Evolutionary conservation across 192 early-diverging fungal genomes (phyloP), one percentile per base, ranked within the genome.

Genomic region (Paraglomus brasilianum): DNA sequence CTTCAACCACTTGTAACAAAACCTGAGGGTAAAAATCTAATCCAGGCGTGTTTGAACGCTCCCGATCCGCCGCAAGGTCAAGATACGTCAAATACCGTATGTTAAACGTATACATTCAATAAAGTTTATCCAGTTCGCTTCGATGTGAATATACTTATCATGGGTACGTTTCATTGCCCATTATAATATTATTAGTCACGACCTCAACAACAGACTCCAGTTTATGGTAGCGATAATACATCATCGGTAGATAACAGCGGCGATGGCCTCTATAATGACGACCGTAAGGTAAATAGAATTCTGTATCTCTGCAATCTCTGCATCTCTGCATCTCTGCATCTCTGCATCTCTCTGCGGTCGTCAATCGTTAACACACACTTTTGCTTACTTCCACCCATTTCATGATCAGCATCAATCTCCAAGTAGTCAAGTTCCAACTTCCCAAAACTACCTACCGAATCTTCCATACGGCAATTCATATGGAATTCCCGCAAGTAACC

Each of bases 1-100:
- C 84, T 97, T 52, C 93, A 95, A 77, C 93, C 94, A 8, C 82
- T 97, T 21, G 93, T 97, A 65, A 93, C 93, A 21, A 91, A 94
- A 77, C 80, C 90, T 9, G 91, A 95, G 71, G 95, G 93, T 55
- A 95, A 95, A 77, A 92, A 91, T 66, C 81, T 95, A 50, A 97
- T 97, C 76, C 95, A 97, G 75, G 81, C 86, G 5, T 97, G 95
- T 74, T 81, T 97, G 62, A 94, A 94, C 80, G 87, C 92, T 14
- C 88, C 91, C n/a, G 94, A 96, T 67, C 21, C 67, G 11, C 53
- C 51, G 22, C 22, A 39, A 19, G 40, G 40, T 46, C 50, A 69
- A 57, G 71, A 74, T 9, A 59, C 74, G 24, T 0, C 81, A 2
- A 46, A 73, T 7, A 68, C 76, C 52, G 80, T 76, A 73, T 63